phyloP scores from a whole-genome alignment of 805 yeast species.

The Saturnispora quitensis region DNA sequence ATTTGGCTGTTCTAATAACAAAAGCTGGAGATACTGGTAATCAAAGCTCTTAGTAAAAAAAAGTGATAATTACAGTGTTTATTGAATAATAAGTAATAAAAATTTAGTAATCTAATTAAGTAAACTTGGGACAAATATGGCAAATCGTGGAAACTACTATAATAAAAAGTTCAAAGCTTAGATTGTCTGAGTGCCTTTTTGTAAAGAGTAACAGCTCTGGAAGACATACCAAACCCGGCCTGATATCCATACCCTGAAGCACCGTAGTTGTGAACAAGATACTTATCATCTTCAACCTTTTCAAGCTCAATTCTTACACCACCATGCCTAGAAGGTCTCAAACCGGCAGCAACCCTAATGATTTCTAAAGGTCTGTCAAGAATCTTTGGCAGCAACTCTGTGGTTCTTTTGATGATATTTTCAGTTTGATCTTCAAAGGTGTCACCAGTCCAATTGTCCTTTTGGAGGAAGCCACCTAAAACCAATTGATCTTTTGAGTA shows the following conservation, averaged over 20 bases:
- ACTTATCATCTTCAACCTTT: conserved; percentile 28
- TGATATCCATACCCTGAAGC: conserved; percentile 60
- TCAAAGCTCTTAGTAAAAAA: background rate
- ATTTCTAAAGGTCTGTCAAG: conserved; percentile 38
- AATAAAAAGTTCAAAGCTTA: background rate
- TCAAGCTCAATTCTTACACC: conserved; percentile 66
- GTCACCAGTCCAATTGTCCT: conserved; percentile 52
- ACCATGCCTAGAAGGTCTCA: conserved; percentile 69
- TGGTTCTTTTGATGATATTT: conserved; percentile 53
- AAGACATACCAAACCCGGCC: conserved; percentile 55
- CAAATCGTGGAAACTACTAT: no score
- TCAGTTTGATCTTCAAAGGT: conserved; percentile 49
- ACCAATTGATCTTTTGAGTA: conserved; percentile 55
- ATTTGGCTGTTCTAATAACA: conserved; percentile 35
- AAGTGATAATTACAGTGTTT: background rate
- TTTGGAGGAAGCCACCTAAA: conserved; percentile 68
- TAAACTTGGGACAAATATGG: background rate
- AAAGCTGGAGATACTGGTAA: conserved; percentile 58
- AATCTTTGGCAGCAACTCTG: conserved; percentile 42
- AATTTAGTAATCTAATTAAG: background rate
- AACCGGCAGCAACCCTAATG: conserved; percentile 59
- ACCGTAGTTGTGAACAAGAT: conserved; percentile 64
- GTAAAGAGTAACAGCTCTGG: conserved; percentile 34
- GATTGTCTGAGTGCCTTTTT: conserved; percentile 11
- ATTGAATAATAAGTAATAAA: background rate